Percentiles rank a stretch among this genome's conserved stretches.
These are phyloP conservation scores for Calonectria leucothoes DNA, from an alignment of 2,329 filamentous ascomycete genomes.

Conservation along the genomic window DNA sequence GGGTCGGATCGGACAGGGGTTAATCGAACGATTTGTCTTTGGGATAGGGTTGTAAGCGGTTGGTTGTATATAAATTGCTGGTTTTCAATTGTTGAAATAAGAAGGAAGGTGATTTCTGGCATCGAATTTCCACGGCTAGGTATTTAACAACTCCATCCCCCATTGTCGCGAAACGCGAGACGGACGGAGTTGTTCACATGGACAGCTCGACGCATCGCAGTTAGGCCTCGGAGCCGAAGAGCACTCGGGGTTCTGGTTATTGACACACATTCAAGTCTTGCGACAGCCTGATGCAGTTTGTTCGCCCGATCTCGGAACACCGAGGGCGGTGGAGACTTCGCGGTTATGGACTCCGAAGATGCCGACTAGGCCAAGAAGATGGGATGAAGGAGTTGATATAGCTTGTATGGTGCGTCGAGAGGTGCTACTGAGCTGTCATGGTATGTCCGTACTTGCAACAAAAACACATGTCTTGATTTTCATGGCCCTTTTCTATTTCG, in stretches of 20 bases:
- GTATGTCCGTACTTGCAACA: no score
- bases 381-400: neutral
- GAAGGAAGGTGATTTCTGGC: neutral
- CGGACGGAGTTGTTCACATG: neutral
- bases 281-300: neutral
- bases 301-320: constrained; percentile 18
- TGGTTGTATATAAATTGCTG: neutral
- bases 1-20: neutral
- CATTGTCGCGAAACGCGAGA: neutral
- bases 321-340: constrained; percentile 19
- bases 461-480: no score
- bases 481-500: no score
- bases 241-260: neutral
- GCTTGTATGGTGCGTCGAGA: neutral
- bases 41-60: neutral
- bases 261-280: neutral
- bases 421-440: no score
- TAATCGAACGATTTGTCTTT: neutral
- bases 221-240: constrained; percentile 19
- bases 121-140: neutral
- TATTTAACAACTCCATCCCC: neutral
- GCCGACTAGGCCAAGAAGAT: neutral
- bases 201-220: neutral
- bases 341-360: constrained; percentile 9
- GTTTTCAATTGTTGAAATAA: neutral